These are phyloP conservation scores for Hymenoscyphus fraxineus DNA, from an alignment of 2,329 filamentous ascomycete species.

Conservation along the genomic window DNA sequence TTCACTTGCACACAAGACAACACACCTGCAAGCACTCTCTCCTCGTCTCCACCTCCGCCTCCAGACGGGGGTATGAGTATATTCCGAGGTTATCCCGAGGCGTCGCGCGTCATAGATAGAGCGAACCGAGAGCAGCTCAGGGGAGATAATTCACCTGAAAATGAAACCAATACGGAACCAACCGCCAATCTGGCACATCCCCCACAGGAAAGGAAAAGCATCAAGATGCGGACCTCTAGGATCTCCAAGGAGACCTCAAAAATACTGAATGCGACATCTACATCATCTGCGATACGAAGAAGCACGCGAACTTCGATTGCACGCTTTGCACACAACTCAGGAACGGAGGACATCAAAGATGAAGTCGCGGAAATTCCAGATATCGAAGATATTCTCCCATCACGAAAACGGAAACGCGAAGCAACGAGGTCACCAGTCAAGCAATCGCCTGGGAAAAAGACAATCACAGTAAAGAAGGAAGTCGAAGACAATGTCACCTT, in stretches of 20 bases:
- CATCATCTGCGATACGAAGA: conserved; percentile 40
- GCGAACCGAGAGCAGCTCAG: neutral
- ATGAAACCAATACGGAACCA: neutral
- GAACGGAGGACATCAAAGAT: conserved; percentile 25
- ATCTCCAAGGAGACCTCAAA: conserved; percentile 56
- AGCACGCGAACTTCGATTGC: conserved; percentile 49
- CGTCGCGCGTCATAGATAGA: neutral
- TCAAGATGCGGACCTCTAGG: conserved; percentile 45
- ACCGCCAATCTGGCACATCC: neutral
- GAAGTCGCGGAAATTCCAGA: conserved; percentile 37
- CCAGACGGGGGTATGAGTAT: neutral
- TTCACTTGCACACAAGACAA: no score
- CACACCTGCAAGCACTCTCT: no score
- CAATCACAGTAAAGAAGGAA: conserved; percentile 41
- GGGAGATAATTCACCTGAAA: neutral
- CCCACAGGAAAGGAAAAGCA: neutral
- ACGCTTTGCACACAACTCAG: conserved; percentile 42
- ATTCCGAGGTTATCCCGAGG: neutral
- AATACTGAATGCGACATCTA: conserved; percentile 47
- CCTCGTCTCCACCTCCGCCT: no score
- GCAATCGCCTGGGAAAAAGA: conserved; percentile 26
- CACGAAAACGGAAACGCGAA: conserved; percentile 47
- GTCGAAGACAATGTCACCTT: conserved; percentile 30
- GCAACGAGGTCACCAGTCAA: conserved; percentile 31
- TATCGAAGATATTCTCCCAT: conserved; percentile 53